A percentile compares a stretch with the other conserved stretches of the same genome.
These are phyloP conservation scores for Actinidia polygama DNA, from an alignment of 179 eudicot species.

Conservation along the genomic window DNA sequence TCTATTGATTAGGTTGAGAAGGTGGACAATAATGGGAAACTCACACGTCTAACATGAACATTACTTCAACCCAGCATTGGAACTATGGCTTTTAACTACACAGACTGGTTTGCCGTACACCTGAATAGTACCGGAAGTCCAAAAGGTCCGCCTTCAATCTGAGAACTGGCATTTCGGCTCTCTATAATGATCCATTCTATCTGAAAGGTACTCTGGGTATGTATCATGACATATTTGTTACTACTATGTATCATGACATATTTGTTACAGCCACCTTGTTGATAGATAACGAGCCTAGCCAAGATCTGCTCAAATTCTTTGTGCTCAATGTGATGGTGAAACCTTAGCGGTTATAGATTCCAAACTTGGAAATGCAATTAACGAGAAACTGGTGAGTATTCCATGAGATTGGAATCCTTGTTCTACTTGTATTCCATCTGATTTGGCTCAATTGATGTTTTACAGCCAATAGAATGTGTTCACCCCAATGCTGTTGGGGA, in stretches of 20 bases:
- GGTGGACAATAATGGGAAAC: conserved; percentile 20
- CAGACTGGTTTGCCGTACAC: background rate
- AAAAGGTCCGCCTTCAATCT: conserved; percentile 41
- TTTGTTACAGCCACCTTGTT: conserved; percentile 52
- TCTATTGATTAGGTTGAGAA: conserved; percentile 37
- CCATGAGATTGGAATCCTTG: background rate
- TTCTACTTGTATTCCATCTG: conserved; percentile 6
- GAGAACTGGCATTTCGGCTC: conserved; percentile 46
- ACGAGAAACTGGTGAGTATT: conserved; percentile 88
- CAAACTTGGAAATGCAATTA: conserved; percentile 88
- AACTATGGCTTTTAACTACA: conserved; percentile 11
- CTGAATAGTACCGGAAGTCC: conserved; percentile 11
- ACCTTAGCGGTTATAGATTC: conserved; percentile 88
- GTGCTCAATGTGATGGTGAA: conserved; percentile 84
- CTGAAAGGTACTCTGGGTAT: conserved; percentile 60
- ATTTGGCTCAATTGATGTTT: background rate
- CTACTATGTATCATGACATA: too few species aligned
- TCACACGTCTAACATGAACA: conserved; percentile 13
- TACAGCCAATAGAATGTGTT: conserved; percentile 88
- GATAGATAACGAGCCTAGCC: conserved; percentile 85
- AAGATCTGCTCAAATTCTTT: conserved; percentile 83
- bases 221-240: background rate
- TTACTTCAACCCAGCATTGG: conserved; percentile 8
- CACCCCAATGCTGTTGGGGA: conserved; percentile 85
- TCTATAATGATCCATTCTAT: conserved; percentile 51